Conservation (phyloP, 352 stramenopile genomes). For the Phytophthora citrophthora region DNA sequence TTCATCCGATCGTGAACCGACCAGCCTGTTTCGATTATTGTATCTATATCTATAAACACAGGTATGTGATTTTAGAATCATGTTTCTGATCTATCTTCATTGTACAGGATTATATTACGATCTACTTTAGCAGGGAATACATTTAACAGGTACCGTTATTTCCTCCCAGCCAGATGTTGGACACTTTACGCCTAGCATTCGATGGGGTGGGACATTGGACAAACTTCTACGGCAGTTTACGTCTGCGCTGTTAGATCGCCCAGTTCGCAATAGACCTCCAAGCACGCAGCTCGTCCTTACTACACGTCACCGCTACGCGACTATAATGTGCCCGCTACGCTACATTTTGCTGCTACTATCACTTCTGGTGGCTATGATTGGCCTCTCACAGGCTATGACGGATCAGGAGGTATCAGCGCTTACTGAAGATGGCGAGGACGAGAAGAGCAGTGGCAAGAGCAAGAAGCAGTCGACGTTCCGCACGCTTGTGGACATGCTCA, state of each 20-base stretch:
- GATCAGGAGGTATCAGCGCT: constrained; percentile 69
- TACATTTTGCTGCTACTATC: constrained; percentile 88
- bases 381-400: constrained; percentile 77
- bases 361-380: constrained; percentile 86
- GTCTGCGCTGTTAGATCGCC: not conserved
- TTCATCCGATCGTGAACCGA: constrained; percentile 27
- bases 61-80: not conserved
- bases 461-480: constrained; percentile 62
- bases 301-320: not conserved
- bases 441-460: constrained; percentile 55
- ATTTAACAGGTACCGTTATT: constrained; percentile 5
- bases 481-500: constrained; percentile 89
- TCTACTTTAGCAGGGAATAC: no score
- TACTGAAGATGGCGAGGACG: constrained; percentile 63
- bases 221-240: constrained; percentile 22
- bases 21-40: not conserved
- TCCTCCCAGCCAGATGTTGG: constrained; percentile 33
- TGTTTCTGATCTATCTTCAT: no score
- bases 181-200: constrained; percentile 16
- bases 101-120: no score
- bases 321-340: constrained; percentile 78
- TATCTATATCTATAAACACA: not conserved
- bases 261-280: constrained; percentile 36
- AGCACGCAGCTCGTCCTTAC: not conserved
- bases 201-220: constrained; percentile 31